phyloP scores from a whole-genome alignment of 805 yeast genomes.

The Ogataea thermomethanolica region DNA sequence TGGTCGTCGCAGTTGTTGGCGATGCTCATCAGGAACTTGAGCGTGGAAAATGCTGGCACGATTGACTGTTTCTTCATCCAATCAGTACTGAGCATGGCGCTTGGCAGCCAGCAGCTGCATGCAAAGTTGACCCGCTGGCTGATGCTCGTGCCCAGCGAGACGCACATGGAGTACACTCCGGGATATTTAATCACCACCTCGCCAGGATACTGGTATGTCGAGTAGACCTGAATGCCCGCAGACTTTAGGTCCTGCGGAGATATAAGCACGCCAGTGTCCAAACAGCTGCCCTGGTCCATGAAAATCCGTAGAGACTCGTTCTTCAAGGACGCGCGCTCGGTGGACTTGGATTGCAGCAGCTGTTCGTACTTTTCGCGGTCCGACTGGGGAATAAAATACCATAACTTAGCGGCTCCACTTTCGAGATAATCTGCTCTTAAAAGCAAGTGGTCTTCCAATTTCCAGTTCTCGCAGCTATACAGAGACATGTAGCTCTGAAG shows the following conservation, averaged over 20 bases:
- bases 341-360: constrained; percentile 25
- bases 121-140: constrained; percentile 59
- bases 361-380: constrained; percentile 51
- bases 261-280: constrained; percentile 45
- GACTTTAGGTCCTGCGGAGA: constrained; percentile 47
- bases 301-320: constrained; percentile 29
- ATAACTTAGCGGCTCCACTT: constrained; percentile 50
- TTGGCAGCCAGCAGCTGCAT: constrained; percentile 50
- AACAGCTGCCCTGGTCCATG: constrained; percentile 16
- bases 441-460: constrained; percentile 56
- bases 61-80: constrained; percentile 49
- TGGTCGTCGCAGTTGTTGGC: constrained; percentile 42
- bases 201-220: constrained; percentile 57
- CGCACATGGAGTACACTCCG: constrained; percentile 44
- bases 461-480: constrained; percentile 55
- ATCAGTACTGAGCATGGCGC: constrained; percentile 44
- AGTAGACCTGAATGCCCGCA: constrained; percentile 45
- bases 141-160: constrained; percentile 54
- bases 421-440: constrained; percentile 52
- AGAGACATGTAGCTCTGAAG: constrained; percentile 50
- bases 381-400: constrained; percentile 63
- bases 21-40: constrained; percentile 46
- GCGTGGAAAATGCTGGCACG: constrained; percentile 51
- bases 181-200: constrained; percentile 60
- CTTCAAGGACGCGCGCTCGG: constrained; percentile 21